phyloP scores from a whole-genome alignment of 805 yeast genomes.

The Starmerella bombicola region DNA sequence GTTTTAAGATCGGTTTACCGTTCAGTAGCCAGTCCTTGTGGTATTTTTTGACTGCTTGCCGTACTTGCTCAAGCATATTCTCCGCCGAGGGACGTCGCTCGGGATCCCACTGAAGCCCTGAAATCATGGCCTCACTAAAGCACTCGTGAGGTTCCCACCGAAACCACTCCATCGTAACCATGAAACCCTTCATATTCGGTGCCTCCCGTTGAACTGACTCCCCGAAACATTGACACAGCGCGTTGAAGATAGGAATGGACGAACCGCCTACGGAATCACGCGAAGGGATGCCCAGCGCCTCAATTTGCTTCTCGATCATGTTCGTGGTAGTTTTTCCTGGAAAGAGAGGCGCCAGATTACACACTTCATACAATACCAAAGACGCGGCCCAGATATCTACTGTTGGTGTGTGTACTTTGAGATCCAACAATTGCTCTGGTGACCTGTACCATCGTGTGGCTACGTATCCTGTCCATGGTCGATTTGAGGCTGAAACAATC shows the following conservation, averaged over 20 bases:
- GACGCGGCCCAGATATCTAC: constrained; percentile 88
- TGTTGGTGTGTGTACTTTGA: constrained; percentile 55
- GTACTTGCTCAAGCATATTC: constrained; percentile 12
- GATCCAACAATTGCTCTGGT: constrained; percentile 56
- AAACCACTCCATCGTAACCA: constrained; percentile 1
- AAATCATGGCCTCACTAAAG: constrained; percentile 10
- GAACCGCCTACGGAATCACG: constrained; percentile 20
- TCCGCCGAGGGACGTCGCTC: constrained; percentile 22
- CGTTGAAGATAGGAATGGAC: constrained; percentile 26
- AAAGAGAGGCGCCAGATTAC: constrained; percentile 63
- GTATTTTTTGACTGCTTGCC: not conserved
- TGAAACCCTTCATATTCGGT: not conserved
- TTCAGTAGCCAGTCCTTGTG: not conserved
- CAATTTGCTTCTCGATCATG: constrained; percentile 58
- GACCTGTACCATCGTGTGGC: constrained; percentile 96
- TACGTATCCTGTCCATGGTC: constrained; percentile 67
- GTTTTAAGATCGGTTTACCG: not conserved
- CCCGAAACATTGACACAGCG: not conserved
- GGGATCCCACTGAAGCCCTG: constrained; percentile 71
- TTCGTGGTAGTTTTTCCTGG: constrained; percentile 74
- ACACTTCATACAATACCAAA: constrained; percentile 67
- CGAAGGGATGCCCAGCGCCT: constrained; percentile 62
- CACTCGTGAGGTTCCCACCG: constrained; percentile 21
- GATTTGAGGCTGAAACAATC: constrained; percentile 37
- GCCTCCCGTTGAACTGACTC: not conserved